Evolutionary conservation across 805 yeast species (phyloP), one percentile per base, ranked within the genome.

Genomic region (Lipomyces orientalis): DNA sequence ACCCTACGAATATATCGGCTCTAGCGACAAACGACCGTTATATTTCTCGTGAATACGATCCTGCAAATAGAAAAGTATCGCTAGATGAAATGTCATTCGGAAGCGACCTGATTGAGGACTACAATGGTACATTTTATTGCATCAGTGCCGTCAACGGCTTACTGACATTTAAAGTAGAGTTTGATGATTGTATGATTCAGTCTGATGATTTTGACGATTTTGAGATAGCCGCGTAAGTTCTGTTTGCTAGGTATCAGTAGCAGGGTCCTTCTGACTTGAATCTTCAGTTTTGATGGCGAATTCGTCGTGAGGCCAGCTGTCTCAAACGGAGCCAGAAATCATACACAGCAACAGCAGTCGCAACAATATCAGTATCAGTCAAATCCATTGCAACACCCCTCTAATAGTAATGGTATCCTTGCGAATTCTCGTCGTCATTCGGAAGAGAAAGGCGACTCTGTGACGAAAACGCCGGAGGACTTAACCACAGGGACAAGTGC

Each of bases 101-200:
- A 29, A 64, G 68, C 39, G 70, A 67, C 31, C 52, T 64, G 33
- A 54, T 64, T 31, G 69, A 63, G 19, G 70, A 66, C 10, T 66
- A 63, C 33, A 61, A 65, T 34, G 68, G 68, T 65, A 52, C 51
- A 60, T 25, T 1, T 25, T 25, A 43, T 43, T n/a, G 19, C 22
- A 12, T 43, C 29, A 6, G 9, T 43, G 16, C 22, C 8, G 8
- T 43, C n/a, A 7, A 43, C 9, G 2, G 22, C n/a, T 51, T 22
- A 46, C 22, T 43, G 35, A 10, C 25, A 14, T 31, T 29, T n/a
- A 9, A 33, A 14, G 33, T 25, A 59, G 66, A 66, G 35, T 14
- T 66, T 51, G 69, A 66, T 12, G 69, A 59, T 16, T 64, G 33
- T 19, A 46, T 57, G 37, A 37, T 64, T 10, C 55, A 34, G 22